phyloP scores from a whole-genome alignment of 352 stramenopile species.

The Blastocystis sp. region DNA sequence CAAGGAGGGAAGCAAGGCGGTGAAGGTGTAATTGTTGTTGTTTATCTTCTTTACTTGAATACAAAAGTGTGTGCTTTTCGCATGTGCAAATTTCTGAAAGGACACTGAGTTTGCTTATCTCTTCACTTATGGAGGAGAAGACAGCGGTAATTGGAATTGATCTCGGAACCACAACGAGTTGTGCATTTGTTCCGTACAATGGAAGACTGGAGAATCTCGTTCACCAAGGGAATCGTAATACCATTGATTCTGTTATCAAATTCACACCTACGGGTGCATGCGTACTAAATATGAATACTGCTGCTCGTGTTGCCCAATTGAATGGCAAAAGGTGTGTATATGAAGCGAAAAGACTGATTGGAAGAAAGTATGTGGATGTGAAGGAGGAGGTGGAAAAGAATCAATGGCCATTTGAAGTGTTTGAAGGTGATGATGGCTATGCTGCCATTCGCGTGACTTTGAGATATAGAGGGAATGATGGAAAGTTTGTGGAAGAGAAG shows the following conservation, averaged over 20 bases:
- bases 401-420: slow-evolving; percentile 43
- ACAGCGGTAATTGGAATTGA: slow-evolving; percentile 33
- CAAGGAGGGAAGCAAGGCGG: background rate
- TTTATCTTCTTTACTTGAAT: too few relatives aligned
- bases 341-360: slow-evolving; percentile 49
- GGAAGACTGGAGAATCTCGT: background rate
- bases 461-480: background rate
- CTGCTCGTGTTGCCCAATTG: background rate
- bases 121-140: too few relatives aligned
- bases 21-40: slow-evolving; percentile 42
- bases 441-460: background rate
- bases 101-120: too few relatives aligned
- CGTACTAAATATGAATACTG: slow-evolving; percentile 11
- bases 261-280: background rate
- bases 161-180: slow-evolving; percentile 45
- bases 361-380: slow-evolving; percentile 36
- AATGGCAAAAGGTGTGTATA: background rate
- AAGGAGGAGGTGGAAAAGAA: slow-evolving; percentile 23
- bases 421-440: slow-evolving; percentile 26
- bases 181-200: background rate
- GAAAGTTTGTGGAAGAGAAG: background rate
- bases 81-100: too few relatives aligned
- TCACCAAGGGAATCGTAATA: background rate
- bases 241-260: slow-evolving; percentile 36
- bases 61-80: too few relatives aligned